Evolutionary conservation across 139 green algal genomes (phyloP).

Genomic region (Dunaliella primolecta): DNA sequence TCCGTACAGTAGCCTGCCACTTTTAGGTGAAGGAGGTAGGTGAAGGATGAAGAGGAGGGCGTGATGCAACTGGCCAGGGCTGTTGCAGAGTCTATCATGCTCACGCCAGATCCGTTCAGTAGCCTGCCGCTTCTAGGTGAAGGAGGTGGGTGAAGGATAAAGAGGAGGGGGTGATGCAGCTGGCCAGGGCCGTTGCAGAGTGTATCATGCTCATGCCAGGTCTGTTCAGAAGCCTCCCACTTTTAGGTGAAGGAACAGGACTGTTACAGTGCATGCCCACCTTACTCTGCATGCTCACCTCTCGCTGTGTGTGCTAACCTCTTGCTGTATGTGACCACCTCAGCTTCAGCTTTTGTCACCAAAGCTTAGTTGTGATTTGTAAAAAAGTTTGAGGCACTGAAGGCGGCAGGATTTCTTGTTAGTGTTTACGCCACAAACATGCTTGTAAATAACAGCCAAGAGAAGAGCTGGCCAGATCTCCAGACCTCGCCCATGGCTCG

Average conservation of each 20-base stretch:
- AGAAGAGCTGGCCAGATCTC: too few relatives aligned
- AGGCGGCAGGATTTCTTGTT: too few relatives aligned
- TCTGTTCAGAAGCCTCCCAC: conserved; percentile 9
- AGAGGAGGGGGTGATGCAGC: too few relatives aligned
- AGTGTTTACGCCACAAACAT: neutral
- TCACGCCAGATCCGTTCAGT: conserved; percentile 18
- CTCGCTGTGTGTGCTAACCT: too few relatives aligned
- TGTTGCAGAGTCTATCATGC: conserved; percentile 3
- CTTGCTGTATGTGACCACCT: too few relatives aligned
- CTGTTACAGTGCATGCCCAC: too few relatives aligned
- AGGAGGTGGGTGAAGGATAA: neutral
- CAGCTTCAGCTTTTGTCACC: too few relatives aligned
- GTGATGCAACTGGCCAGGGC: conserved; percentile 8
- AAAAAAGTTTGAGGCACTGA: too few relatives aligned
- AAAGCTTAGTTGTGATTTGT: too few relatives aligned
- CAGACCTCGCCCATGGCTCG: too few relatives aligned
- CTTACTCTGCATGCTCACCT: too few relatives aligned
- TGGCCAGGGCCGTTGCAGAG: neutral
- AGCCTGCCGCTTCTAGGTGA: conserved; percentile 11
- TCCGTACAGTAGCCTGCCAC: neutral
- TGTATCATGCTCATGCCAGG: conserved; percentile 17
- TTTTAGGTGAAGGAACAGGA: neutral
- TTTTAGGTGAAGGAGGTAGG: neutral
- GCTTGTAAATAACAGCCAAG: too few relatives aligned
- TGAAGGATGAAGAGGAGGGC: conserved; percentile 1